Evolutionary conservation across 257 asterid species (phyloP).

Genomic region (Eustoma russellianum): DNA sequence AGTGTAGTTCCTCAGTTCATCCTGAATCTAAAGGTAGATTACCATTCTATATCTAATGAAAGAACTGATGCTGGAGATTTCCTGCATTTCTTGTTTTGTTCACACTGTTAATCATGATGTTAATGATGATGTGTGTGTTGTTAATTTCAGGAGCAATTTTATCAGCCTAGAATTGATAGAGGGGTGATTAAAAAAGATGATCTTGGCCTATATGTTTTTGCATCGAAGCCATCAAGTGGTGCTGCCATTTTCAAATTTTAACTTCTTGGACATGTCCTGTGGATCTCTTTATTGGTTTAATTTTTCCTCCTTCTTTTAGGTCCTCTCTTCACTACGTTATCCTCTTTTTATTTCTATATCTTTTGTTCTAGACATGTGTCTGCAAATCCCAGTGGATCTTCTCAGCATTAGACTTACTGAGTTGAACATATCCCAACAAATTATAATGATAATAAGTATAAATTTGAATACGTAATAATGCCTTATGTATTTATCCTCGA

Average conservation of each 20-base stretch:
- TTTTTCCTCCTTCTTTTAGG: too few relatives aligned
- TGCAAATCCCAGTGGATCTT: too few relatives aligned
- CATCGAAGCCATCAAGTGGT: conserved; percentile 96
- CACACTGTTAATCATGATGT: not conserved
- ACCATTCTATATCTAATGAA: not conserved
- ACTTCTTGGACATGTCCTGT: too few relatives aligned
- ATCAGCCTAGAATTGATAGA: conserved; percentile 67
- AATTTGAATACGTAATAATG: too few relatives aligned
- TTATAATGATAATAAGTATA: too few relatives aligned
- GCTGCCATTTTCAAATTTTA: conserved; percentile 67
- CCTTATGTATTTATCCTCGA: too few relatives aligned
- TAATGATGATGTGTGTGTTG: not conserved
- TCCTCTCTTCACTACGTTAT: too few relatives aligned
- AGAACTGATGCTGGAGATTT: not conserved
- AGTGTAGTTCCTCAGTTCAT: conserved; percentile 70
- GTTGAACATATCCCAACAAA: too few relatives aligned
- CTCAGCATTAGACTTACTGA: too few relatives aligned
- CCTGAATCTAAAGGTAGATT: conserved; percentile 70
- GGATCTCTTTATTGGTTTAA: too few relatives aligned
- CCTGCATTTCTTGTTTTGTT: not conserved
- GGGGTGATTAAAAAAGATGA: conserved; percentile 63
- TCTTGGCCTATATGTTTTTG: conserved; percentile 65
- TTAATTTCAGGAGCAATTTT: conserved; percentile 64
- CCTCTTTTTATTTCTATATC: too few relatives aligned
- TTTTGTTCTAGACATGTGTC: too few relatives aligned